Evolutionary conservation across 2,329 filamentous ascomycete genomes (phyloP), one percentile per base, ranked within the genome.

Genomic region (Mycogone perniciosa): DNA sequence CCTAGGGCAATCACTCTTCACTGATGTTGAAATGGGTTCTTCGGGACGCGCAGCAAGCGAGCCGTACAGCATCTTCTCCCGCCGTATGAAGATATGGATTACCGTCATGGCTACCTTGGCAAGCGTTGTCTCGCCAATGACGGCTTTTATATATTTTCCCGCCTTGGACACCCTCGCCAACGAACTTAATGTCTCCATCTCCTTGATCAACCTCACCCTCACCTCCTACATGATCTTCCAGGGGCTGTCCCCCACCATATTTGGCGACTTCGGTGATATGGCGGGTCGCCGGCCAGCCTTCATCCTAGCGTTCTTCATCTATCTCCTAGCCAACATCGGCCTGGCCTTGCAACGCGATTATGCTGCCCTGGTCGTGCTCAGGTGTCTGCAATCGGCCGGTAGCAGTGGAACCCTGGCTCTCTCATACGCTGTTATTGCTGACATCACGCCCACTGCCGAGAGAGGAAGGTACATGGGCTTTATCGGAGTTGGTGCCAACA

Each of bases 381-480:
- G 84, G 0, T 81, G 79, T 67, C 52, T 85, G 3, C 84, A 87
- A 60, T 82, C 80, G 31, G 73, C 74, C 0, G 84, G 85, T 1
- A 85, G 80, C 62, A 84, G 81, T 58, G 82, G 82, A 0, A 86
- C 85, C 0, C 73, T 89, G n/a, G 84, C 87, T 0, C 71, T 93
- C 1, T 81, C 80, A 0, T 85, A 79, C 54, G 88, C 82, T 2
- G 81, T 89, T 2, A 79, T 91, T 10, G 83, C 85, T 1, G 88
- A 93, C 59, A 76, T 90, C 5, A 76, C 83, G 0, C 81, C 84
- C 0, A 82, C 78, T 42, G 76, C 79, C 0, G 85, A 92, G 64
- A 73, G 88, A 58, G 88, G 88, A 3, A 79, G 76, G 50, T 91
- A 87, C 61, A 84, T 91, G 71, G 86, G 81, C 46, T 77, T 83